Conservation (phyloP, 1,284 basidiomycete species). For the Tetrapyrgos nigripes region DNA sequence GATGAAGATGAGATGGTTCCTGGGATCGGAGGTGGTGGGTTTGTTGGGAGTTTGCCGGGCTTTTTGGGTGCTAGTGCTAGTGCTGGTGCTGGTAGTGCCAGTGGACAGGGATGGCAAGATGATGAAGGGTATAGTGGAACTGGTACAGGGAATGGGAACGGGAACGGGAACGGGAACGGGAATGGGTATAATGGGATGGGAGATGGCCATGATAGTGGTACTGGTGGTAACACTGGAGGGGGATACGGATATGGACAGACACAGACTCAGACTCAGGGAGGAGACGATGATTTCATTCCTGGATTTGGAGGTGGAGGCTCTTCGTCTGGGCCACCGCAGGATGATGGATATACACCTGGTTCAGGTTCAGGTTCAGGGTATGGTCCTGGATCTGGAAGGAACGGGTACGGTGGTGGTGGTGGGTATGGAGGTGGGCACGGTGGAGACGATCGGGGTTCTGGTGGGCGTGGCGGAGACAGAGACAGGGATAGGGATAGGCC, state of each 20-base stretch:
- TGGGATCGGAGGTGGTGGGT: slow-evolving; percentile 56
- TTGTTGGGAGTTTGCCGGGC: too few relatives aligned
- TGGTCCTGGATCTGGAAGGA: slow-evolving; percentile 15
- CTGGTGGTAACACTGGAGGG: slow-evolving; percentile 17
- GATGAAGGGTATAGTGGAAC: slow-evolving; percentile 17
- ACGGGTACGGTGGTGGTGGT: slow-evolving; percentile 5
- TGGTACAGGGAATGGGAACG: slow-evolving; percentile 6
- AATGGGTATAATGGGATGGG: background rate
- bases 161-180: background rate
- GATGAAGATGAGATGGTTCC: slow-evolving; percentile 69
- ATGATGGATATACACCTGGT: background rate
- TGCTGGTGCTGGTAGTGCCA: slow-evolving; percentile 43
- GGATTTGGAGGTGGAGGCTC: slow-evolving; percentile 49
- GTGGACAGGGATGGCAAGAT: slow-evolving; percentile 39
- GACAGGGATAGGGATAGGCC: slow-evolving; percentile 25
- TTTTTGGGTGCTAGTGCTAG: slow-evolving; percentile 23
- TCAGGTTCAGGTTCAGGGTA: slow-evolving; percentile 26
- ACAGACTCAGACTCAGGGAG: slow-evolving; percentile 29
- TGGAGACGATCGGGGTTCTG: slow-evolving; percentile 34
- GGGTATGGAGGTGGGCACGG: slow-evolving; percentile 31
- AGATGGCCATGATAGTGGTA: slow-evolving; percentile 6
- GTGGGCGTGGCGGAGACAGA: slow-evolving; percentile 22
- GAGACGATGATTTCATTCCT: slow-evolving; percentile 59
- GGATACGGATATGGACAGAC: slow-evolving; percentile 25
- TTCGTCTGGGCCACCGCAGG: background rate